These are phyloP conservation scores for Wickerhamomyces alni DNA, from an alignment of 805 yeast genomes.

Conservation along the genomic window DNA sequence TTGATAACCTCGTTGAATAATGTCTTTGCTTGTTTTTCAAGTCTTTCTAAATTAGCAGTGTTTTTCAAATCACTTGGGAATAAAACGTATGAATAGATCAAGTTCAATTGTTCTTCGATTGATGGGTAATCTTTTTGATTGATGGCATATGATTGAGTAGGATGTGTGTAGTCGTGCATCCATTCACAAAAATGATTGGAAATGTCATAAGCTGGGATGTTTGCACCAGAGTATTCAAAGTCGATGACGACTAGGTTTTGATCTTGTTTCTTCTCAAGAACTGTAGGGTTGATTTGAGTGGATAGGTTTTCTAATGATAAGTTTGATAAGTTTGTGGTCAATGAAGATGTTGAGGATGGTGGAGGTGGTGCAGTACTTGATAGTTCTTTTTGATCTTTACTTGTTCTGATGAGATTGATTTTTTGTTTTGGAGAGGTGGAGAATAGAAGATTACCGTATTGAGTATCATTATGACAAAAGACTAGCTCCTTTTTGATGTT, in stretches of 20 bases:
- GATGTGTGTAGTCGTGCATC: slow-evolving; percentile 85
- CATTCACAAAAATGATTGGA: slow-evolving; percentile 94
- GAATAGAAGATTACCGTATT: slow-evolving; percentile 86
- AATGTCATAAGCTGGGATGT: slow-evolving; percentile 82
- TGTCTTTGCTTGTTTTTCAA: slow-evolving; percentile 41
- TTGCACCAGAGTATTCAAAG: slow-evolving; percentile 92
- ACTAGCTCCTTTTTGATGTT: slow-evolving; percentile 46
- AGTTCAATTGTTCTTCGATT: slow-evolving; percentile 58
- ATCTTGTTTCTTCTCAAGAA: slow-evolving; percentile 44
- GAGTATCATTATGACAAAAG: slow-evolving; percentile 95
- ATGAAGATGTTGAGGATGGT: slow-evolving; percentile 3
- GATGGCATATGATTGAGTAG: slow-evolving; percentile 39
- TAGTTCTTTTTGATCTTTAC: neutral
- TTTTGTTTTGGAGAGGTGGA: slow-evolving; percentile 39
- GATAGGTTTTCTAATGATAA: slow-evolving; percentile 18
- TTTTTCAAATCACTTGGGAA: slow-evolving; percentile 2
- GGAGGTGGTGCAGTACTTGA: neutral
- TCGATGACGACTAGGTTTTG: slow-evolving; percentile 86
- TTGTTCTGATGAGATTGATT: slow-evolving; percentile 25
- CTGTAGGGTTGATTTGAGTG: slow-evolving; percentile 27
- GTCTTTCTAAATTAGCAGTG: slow-evolving; percentile 7
- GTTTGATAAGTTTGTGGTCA: slow-evolving; percentile 16
- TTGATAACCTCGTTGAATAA: slow-evolving; percentile 58
- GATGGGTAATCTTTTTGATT: slow-evolving; percentile 58
- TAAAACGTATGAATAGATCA: slow-evolving; percentile 73